Base-by-base conservation (phyloP, 1,284 basidiomycete genomes). In the Mycocalia duriaeana region DNA sequence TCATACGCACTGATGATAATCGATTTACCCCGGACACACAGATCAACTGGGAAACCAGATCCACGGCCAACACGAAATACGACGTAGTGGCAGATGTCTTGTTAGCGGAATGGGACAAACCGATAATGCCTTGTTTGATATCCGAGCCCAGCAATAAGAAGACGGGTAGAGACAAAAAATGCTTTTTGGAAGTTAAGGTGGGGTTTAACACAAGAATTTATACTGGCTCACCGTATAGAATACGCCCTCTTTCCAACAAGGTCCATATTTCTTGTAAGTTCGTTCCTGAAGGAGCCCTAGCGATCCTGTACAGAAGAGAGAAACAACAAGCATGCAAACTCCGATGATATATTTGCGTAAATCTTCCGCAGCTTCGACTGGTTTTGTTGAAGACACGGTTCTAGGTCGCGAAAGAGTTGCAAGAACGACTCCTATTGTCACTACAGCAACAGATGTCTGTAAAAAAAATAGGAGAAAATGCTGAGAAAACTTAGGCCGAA, bases 1-100 rank as follows among this genome's bases (percentile, higher is more conserved):
- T 25, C 26, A 19, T n/a, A 75, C 82, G 22, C 51, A 87, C 84
- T 42, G 85, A 84, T 31, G 89, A 87, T 26, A 94, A 70, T 49
- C 81, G 77, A 62, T 94, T 94, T 23, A 94, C 92, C 9, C 91
- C 90, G 2, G 87, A 82, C 11, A 94, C 86, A 58, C 92, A 95
- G n/a, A 91, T 63, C 1, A 89, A 79, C 59, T 94, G 92, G 1
- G 91, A 85, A 14, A 85, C 52, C 8, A 93, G 76, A 60, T 94
- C 94, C 18, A 75, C 68, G 0, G 63, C 72, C n/a, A 93, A 70
- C 24, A 82, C 68, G 26, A 75, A 47, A 58, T 80, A 79, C 3
- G 80, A 70, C 13, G 61, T 51, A 16, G 52, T 24, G 5, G 56
- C 48, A 8, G 65, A 57, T 20, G 57, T 56, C 43, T 59, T 57